Percentiles rank a stretch among this genome's conserved stretches.
Conservation (phyloP, 257 asterid genomes). For the Phtheirospermum japonicum region DNA sequence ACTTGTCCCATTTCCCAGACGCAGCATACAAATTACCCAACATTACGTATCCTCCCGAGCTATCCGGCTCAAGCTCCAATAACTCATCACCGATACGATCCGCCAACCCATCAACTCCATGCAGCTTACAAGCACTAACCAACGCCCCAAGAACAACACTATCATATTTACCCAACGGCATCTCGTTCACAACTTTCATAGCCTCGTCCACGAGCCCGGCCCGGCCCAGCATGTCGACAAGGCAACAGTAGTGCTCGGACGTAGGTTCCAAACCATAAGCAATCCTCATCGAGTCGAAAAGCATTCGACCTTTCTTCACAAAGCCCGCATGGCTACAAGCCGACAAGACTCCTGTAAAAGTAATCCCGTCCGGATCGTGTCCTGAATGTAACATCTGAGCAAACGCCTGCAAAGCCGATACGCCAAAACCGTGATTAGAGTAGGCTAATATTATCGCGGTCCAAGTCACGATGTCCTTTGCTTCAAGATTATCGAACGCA, state of each 20-base stretch:
- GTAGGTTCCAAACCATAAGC: slow-evolving; percentile 50
- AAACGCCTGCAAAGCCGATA: slow-evolving; percentile 48
- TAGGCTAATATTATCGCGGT: slow-evolving; percentile 55
- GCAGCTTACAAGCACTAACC: slow-evolving; percentile 52
- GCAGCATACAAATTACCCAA: slow-evolving; percentile 55
- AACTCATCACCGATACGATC: slow-evolving; percentile 43
- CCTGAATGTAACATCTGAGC: slow-evolving; percentile 52
- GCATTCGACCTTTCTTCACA: slow-evolving; percentile 52
- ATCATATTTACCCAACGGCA: slow-evolving; percentile 52
- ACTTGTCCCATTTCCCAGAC: slow-evolving; percentile 57
- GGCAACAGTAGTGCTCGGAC: slow-evolving; percentile 52
- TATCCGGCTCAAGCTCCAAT: slow-evolving; percentile 50
- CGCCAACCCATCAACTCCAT: slow-evolving; percentile 43
- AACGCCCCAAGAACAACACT: slow-evolving; percentile 61
- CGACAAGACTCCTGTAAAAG: slow-evolving; percentile 54
- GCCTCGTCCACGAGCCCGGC: slow-evolving; percentile 47
- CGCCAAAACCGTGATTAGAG: slow-evolving; percentile 57
- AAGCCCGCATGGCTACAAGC: slow-evolving; percentile 72
- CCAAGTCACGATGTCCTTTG: slow-evolving; percentile 59
- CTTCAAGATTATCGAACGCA: slow-evolving; percentile 46
- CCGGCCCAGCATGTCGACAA: slow-evolving; percentile 41
- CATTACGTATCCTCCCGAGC: slow-evolving; percentile 47
- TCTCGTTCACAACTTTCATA: slow-evolving; percentile 41
- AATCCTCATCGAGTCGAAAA: slow-evolving; percentile 48
- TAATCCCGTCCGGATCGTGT: slow-evolving; percentile 45